These are phyloP conservation scores for Mycena polygramma DNA, from an alignment of 768 basidiomycete genomes.

Conservation along the genomic window DNA sequence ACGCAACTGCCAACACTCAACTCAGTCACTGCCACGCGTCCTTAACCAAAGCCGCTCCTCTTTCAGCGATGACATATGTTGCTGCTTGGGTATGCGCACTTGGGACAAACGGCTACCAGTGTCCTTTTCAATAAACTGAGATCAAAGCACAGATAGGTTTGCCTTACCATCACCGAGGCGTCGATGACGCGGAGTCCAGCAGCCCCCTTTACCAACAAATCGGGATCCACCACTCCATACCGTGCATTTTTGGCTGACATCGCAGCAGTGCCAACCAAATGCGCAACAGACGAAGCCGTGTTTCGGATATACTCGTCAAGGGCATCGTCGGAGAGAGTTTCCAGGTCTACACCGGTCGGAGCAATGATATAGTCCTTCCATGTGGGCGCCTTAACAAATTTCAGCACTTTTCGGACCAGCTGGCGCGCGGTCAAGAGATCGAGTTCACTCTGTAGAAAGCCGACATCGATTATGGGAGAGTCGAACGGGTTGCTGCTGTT, in stretches of 20 bases:
- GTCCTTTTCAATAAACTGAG: background rate
- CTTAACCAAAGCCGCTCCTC: conserved; percentile 7
- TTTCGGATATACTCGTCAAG: background rate
- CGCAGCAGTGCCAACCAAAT: background rate
- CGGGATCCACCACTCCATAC: background rate
- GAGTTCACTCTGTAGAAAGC: too few relatives aligned
- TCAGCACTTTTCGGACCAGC: too few relatives aligned
- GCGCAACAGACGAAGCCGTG: background rate
- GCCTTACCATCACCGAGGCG: background rate
- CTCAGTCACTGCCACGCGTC: background rate
- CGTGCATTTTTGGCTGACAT: background rate
- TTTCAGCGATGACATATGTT: background rate
- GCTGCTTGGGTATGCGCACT: conserved; percentile 4
- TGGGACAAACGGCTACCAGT: background rate
- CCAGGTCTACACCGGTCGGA: background rate
- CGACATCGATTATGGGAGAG: too few relatives aligned
- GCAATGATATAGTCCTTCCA: too few relatives aligned
- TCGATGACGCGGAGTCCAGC: background rate
- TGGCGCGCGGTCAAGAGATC: too few relatives aligned
- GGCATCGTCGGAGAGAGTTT: background rate
- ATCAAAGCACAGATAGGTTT: background rate
- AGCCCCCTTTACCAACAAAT: background rate
- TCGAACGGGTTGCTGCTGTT: too few relatives aligned
- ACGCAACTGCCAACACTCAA: too few relatives aligned
- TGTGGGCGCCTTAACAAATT: too few relatives aligned